Evolutionary conservation across 805 yeast genomes (phyloP).

Genomic region (Saturnispora silvae): DNA sequence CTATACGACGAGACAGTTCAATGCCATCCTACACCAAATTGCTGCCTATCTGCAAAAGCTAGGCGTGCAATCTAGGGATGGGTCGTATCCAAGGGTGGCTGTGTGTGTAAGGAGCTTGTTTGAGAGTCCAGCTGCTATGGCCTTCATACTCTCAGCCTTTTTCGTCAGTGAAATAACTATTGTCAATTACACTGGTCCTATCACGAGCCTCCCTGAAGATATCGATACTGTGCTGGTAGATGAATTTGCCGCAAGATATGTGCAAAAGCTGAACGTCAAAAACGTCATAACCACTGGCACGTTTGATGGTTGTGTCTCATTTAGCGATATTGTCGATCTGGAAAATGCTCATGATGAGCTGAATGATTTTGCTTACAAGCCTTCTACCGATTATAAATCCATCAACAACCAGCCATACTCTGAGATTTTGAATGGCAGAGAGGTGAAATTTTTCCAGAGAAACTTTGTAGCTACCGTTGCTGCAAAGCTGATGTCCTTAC

Average conservation of each 20-base stretch:
- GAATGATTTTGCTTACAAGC: constrained; percentile 11
- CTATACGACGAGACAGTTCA: constrained; percentile 7
- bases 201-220: constrained; percentile 26
- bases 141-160: constrained; percentile 21
- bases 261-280: constrained; percentile 12
- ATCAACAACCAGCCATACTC: constrained; percentile 22
- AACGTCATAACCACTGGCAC: constrained; percentile 23
- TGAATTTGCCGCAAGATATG: constrained; percentile 6
- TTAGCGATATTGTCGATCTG: constrained; percentile 4
- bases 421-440: constrained; percentile 15
- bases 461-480: constrained; percentile 28
- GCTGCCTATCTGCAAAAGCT: constrained; percentile 8
- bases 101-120: constrained; percentile 12
- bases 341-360: not conserved
- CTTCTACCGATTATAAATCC: constrained; percentile 16
- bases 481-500: constrained; percentile 26
- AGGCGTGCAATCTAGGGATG: not conserved
- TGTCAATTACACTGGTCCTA: constrained; percentile 36
- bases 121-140: constrained; percentile 13
- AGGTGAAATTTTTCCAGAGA: constrained; percentile 23
- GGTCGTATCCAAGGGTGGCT: constrained; percentile 2
- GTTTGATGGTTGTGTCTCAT: not conserved
- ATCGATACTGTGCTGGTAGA: constrained; percentile 27
- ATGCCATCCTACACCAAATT: constrained; percentile 4
- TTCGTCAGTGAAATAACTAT: constrained; percentile 29